phyloP scores from a whole-genome alignment of 140 eudicot genomes.

The Erigeron philadelphicus region DNA sequence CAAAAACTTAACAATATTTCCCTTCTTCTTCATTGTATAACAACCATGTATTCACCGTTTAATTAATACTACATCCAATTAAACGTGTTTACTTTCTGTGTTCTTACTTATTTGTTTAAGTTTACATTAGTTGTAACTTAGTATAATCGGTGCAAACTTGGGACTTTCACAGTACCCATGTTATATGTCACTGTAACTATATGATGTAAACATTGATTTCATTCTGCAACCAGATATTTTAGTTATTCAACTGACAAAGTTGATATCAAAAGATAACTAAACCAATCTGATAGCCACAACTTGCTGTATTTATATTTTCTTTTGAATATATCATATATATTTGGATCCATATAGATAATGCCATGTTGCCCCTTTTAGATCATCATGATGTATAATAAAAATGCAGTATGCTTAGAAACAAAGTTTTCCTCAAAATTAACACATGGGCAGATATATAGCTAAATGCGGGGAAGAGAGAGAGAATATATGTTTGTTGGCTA shows the following conservation, averaged over 20 bases:
- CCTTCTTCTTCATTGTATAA: too few species aligned
- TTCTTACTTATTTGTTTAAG: too few species aligned
- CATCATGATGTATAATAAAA: not conserved
- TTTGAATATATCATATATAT: not conserved
- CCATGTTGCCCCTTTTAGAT: slow-evolving; percentile 16
- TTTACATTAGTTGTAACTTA: too few species aligned
- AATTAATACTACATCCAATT: too few species aligned
- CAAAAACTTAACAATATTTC: too few species aligned
- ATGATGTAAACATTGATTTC: not conserved
- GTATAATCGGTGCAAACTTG: too few species aligned
- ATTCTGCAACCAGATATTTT: not conserved
- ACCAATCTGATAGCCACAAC: slow-evolving; percentile 1
- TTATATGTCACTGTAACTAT: too few species aligned
- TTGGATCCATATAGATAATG: slow-evolving; percentile 4
- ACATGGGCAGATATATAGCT: slow-evolving; percentile 22
- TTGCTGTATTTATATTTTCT: too few species aligned
- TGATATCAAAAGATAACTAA: not conserved
- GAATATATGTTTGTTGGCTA: slow-evolving; percentile 22
- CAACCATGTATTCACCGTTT: too few species aligned
- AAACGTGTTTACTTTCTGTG: too few species aligned
- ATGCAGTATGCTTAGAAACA: slow-evolving; percentile 22
- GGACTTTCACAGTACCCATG: too few species aligned
- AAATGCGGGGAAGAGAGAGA: slow-evolving; percentile 16
- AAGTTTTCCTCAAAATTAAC: slow-evolving; percentile 26
- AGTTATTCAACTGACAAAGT: slow-evolving; percentile 3